phyloP scores from a whole-genome alignment of 495 filamentous ascomycete genomes.

The Melanomma pulvis-pyrius region DNA sequence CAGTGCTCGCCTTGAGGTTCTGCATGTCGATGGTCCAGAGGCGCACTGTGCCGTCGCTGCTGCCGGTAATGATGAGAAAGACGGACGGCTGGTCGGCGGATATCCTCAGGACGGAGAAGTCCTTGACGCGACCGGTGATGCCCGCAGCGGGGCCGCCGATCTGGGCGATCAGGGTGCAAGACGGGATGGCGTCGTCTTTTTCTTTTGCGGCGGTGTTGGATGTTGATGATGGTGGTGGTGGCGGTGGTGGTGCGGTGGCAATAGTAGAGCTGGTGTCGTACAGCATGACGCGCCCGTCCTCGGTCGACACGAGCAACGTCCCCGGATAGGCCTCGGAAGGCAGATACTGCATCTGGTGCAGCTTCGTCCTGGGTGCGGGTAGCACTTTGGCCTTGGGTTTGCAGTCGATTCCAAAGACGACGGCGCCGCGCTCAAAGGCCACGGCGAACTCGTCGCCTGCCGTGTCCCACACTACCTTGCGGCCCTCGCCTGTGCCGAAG shows the following conservation, averaged over 20 bases:
- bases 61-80: conserved; percentile 69
- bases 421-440: conserved; percentile 80
- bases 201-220: conserved; percentile 19
- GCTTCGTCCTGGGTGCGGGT: conserved; percentile 70
- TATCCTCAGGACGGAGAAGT: conserved; percentile 66
- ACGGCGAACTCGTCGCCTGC: conserved; percentile 83
- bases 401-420: conserved; percentile 87
- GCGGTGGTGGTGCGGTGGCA: background rate
- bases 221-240: conserved; percentile 23
- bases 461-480: conserved; percentile 77
- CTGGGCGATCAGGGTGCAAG: conserved; percentile 66
- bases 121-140: conserved; percentile 77
- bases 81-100: background rate
- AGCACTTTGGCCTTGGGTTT: conserved; percentile 72
- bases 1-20: conserved; percentile 37
- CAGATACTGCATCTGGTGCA: conserved; percentile 80
- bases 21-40: conserved; percentile 64
- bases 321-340: conserved; percentile 49
- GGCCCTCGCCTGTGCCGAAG: conserved; percentile 79
- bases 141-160: conserved; percentile 73
- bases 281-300: conserved; percentile 87
- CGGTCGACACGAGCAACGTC: conserved; percentile 80
- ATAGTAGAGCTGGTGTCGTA: conserved; percentile 61
- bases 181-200: conserved; percentile 46
- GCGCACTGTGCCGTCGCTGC: conserved; percentile 80